Evolutionary conservation across 345 rosid species (phyloP).

Genomic region (Sisymbrium irio): DNA sequence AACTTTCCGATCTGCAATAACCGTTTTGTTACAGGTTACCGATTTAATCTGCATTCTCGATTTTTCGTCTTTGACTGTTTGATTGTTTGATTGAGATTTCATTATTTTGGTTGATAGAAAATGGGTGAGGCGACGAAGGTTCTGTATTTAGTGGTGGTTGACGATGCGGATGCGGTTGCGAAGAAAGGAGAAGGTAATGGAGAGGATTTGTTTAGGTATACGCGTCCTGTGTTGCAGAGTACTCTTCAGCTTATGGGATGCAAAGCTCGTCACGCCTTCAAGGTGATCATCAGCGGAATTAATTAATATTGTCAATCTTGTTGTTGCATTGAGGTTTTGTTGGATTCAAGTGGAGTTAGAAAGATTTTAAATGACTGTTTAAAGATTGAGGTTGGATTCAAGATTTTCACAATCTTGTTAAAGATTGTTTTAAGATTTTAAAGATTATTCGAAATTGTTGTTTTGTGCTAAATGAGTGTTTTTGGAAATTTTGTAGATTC

Average conservation of each 20-base stretch:
- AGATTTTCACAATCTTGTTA: too few relatives aligned
- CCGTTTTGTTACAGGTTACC: background rate
- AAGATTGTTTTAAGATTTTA: too few relatives aligned
- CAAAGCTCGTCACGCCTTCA: slow-evolving; percentile 95
- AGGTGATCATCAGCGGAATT: too few relatives aligned
- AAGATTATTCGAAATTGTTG: too few relatives aligned
- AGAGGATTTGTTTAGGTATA: slow-evolving; percentile 67
- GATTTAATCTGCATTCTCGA: slow-evolving; percentile 16
- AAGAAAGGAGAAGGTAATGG: slow-evolving; percentile 35
- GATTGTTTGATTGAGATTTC: background rate
- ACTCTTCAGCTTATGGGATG: slow-evolving; percentile 99
- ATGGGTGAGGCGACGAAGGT: slow-evolving; percentile 71
- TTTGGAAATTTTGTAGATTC: too few relatives aligned
- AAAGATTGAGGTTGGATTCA: too few relatives aligned
- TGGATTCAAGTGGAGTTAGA: too few relatives aligned
- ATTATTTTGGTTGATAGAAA: slow-evolving; percentile 16
- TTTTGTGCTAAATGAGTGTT: too few relatives aligned
- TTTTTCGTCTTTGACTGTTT: background rate
- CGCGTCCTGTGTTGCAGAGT: slow-evolving; percentile 89
- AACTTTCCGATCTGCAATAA: slow-evolving; percentile 10
- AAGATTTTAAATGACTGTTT: too few relatives aligned
- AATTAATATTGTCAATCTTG: too few relatives aligned
- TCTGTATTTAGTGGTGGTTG: slow-evolving; percentile 76
- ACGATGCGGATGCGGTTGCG: slow-evolving; percentile 37
- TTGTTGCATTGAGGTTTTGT: too few relatives aligned